These are phyloP conservation scores for Myrmaecium sp. DNA, from an alignment of 2,329 filamentous ascomycete species.

Conservation along the genomic window DNA sequence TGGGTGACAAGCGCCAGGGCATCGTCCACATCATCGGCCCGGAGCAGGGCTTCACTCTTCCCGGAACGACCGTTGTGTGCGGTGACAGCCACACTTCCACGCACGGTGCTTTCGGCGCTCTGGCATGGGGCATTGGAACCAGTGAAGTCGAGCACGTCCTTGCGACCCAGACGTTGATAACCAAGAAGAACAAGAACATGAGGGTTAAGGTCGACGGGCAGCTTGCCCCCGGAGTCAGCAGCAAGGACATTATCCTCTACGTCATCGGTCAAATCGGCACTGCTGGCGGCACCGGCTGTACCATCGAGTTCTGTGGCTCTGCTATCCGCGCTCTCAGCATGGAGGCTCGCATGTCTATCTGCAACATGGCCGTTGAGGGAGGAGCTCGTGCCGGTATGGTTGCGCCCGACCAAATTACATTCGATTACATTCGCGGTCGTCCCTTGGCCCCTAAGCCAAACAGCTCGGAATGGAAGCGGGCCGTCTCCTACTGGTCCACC, in stretches of 20 bases:
- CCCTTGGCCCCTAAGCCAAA: conserved; percentile 75
- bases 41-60: conserved; percentile 95
- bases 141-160: conserved; percentile 98
- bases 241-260: conserved; percentile 87
- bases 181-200: conserved; percentile 97
- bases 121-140: conserved; percentile 94
- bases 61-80: conserved; percentile 90
- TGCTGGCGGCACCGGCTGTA: conserved; percentile 80
- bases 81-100: conserved; percentile 97
- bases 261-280: conserved; percentile 90
- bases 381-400: conserved; percentile 95
- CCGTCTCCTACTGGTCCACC: conserved; percentile 71
- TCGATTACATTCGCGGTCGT: conserved; percentile 84
- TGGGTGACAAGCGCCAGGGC: conserved; percentile 90
- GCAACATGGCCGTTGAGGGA: conserved; percentile 97
- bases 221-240: conserved; percentile 77
- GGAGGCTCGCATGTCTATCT: conserved; percentile 97
- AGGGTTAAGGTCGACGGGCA: conserved; percentile 87
- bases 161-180: conserved; percentile 88
- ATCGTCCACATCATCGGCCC: conserved; percentile 98
- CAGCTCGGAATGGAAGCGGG: conserved; percentile 79
- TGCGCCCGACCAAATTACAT: conserved; percentile 83
- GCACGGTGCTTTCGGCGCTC: conserved; percentile 85
- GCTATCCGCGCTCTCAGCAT: conserved; percentile 81
- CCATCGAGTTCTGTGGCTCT: conserved; percentile 95